These are phyloP conservation scores for Hymenochaete sp. DNA, from an alignment of 1,284 basidiomycete genomes.

Conservation along the genomic window DNA sequence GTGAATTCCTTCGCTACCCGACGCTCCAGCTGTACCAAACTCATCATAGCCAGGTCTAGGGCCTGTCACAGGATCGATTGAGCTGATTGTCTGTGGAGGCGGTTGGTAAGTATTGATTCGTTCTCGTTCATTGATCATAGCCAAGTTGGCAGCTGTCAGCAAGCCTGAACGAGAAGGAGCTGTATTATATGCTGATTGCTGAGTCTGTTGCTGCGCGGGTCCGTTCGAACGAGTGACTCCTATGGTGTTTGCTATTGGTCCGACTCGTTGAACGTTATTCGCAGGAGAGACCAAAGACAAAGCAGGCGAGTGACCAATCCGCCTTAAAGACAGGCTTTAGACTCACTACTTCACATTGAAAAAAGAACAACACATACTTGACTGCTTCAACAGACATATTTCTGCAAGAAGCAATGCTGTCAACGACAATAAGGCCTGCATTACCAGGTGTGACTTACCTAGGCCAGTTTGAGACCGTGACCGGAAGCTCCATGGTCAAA, in stretches of 20 bases:
- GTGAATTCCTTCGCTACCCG: not conserved
- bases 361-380: slow-evolving; percentile 32
- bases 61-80: slow-evolving; percentile 1
- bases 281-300: slow-evolving; percentile 35
- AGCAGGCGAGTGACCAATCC: slow-evolving; percentile 61
- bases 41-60: slow-evolving; percentile 14
- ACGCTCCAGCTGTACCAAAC: slow-evolving; percentile 8
- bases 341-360: not conserved
- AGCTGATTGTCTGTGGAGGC: not conserved
- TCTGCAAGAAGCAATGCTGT: slow-evolving; percentile 29
- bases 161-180: slow-evolving; percentile 7
- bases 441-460: slow-evolving; percentile 40
- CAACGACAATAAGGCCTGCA: not conserved
- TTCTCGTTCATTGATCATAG: not conserved
- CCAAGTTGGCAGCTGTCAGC: slow-evolving; percentile 1
- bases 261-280: not conserved
- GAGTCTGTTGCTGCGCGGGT: slow-evolving; percentile 1
- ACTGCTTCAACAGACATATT: slow-evolving; percentile 58
- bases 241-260: slow-evolving; percentile 5
- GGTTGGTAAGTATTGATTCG: too few relatives aligned
- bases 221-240: slow-evolving; percentile 4
- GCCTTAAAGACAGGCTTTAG: slow-evolving; percentile 31
- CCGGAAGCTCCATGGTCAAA: slow-evolving; percentile 61
- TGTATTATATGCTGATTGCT: slow-evolving; percentile 9
- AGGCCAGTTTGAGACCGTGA: slow-evolving; percentile 76